Percentiles rank a stretch among this genome's conserved stretches.
Evolutionary conservation across 495 filamentous ascomycete species (phyloP).

Genomic region (Penicillium macrosclerotiorum): DNA sequence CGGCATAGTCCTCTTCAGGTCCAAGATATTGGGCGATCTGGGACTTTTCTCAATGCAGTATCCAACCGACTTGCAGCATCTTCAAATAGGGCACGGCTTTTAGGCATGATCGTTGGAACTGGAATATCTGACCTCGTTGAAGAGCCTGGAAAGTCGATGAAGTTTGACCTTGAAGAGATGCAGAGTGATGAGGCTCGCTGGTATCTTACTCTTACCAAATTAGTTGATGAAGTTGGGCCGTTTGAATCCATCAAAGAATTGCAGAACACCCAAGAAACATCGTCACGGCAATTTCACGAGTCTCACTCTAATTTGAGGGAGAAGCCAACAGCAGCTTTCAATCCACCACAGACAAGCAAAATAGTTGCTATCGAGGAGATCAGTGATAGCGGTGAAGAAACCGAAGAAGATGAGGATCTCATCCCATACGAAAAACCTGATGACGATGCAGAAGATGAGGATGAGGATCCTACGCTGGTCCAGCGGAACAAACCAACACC

Average conservation of each 20-base stretch:
- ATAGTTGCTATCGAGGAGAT: slow-evolving; percentile 71
- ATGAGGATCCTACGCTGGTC: slow-evolving; percentile 86
- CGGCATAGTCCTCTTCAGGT: slow-evolving; percentile 59
- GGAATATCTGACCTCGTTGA: slow-evolving; percentile 80
- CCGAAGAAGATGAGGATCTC: slow-evolving; percentile 69
- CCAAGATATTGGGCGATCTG: slow-evolving; percentile 63
- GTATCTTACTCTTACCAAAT: slow-evolving; percentile 66
- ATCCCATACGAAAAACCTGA: slow-evolving; percentile 86
- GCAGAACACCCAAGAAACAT: not conserved
- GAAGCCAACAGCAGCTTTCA: slow-evolving; percentile 15
- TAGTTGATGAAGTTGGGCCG: slow-evolving; percentile 63
- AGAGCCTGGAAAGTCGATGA: slow-evolving; percentile 66
- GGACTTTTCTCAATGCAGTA: slow-evolving; percentile 69
- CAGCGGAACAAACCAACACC: slow-evolving; percentile 77
- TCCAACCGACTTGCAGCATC: slow-evolving; percentile 84
- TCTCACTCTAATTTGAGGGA: not conserved
- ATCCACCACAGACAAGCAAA: slow-evolving; percentile 36
- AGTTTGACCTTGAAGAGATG: slow-evolving; percentile 82
- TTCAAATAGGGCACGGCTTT: slow-evolving; percentile 69
- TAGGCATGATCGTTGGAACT: slow-evolving; percentile 89
- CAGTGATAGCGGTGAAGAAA: slow-evolving; percentile 45
- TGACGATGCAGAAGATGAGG: slow-evolving; percentile 86
- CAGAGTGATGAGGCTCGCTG: slow-evolving; percentile 67
- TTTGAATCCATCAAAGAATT: slow-evolving; percentile 48
- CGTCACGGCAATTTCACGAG: not conserved